Evolutionary conservation across 768 basidiomycete species (phyloP), one percentile per base, ranked within the genome.

Genomic region (Austroboletus eburneus): DNA sequence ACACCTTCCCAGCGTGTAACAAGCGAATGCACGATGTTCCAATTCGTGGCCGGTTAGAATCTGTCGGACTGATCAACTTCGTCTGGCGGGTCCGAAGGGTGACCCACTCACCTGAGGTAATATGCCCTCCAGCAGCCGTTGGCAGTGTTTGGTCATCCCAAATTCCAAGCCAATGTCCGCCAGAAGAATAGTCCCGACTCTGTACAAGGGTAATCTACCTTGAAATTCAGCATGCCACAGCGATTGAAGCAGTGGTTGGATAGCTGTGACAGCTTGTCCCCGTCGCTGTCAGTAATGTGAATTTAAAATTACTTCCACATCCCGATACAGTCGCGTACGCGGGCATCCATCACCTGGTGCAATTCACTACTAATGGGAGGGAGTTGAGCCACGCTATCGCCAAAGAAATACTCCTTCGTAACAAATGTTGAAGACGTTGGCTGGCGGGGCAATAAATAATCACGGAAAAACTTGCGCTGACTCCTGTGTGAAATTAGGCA

Each of bases 191-290:
- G 86, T 73, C 1, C 79, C 83, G 4, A 80, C 78, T 46, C 90
- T 75, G 57, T 91, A 87, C 20, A 81, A 62, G 14, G 74, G 72
- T 57, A 81, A 77, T 45, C 83, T 78, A 43, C 80, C 78, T 44
- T 87, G 77, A 59, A 87, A 88, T 63, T 92, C 88, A 0, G 89
- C 79, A 48, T 85, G 75, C 87, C 89, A 91, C 30, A 91, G 62
- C 2, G 84, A 78, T 46, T 75, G 80, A 22, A 93, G 68, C 21
- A 92, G 69, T 34, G 79, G 77, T 23, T 88, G 81, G 16, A 89
- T 74, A 2, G 79, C 72, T 20, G 74, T 70, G 18, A 80, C 70
- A 8, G 77, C 77, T 68, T 90, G 83, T 46, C 81, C 80, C 22
- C 69, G 74, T 59, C 79, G 72, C 90, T 91, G 47, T 23, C 49